These are phyloP conservation scores for Globisporangium echinulatum DNA, from an alignment of 352 stramenopile genomes.

Conservation along the genomic window DNA sequence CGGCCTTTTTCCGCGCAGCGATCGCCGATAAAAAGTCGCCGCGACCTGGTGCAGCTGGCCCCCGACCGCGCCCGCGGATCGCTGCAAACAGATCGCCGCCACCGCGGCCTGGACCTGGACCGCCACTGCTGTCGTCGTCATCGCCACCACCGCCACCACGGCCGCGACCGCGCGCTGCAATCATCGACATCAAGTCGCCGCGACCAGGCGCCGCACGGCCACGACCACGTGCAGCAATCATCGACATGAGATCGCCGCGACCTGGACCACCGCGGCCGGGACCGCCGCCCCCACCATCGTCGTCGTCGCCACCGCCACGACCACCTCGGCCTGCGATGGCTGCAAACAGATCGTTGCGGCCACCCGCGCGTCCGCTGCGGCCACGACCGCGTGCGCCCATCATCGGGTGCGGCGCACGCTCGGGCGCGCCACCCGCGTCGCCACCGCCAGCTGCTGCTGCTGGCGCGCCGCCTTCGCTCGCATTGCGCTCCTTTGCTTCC, in stretches of 20 bases:
- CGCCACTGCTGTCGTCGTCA: slow-evolving; percentile 25
- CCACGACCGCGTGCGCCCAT: slow-evolving; percentile 38
- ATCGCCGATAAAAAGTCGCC: slow-evolving; percentile 56
- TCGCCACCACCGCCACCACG: slow-evolving; percentile 18
- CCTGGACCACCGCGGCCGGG: slow-evolving; percentile 20
- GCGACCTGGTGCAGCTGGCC: slow-evolving; percentile 21
- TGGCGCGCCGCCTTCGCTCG: slow-evolving; percentile 29
- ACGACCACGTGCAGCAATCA: slow-evolving; percentile 22
- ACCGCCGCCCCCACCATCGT: slow-evolving; percentile 27
- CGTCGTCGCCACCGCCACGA: slow-evolving; percentile 32
- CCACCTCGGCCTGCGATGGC: slow-evolving; percentile 44
- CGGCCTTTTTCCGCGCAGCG: slow-evolving; percentile 51
- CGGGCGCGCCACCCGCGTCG: slow-evolving; percentile 14
- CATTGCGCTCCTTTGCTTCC: slow-evolving; percentile 84
- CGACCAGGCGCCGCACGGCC: slow-evolving; percentile 39
- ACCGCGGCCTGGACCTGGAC: slow-evolving; percentile 14
- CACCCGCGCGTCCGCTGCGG: slow-evolving; percentile 19
- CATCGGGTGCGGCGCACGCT: slow-evolving; percentile 30
- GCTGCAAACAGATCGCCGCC: slow-evolving; percentile 45
- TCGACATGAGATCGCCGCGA: slow-evolving; percentile 33
- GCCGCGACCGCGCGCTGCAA: slow-evolving; percentile 34
- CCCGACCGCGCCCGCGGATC: slow-evolving; percentile 41
- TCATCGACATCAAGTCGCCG: slow-evolving; percentile 61
- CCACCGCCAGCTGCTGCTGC: slow-evolving; percentile 21
- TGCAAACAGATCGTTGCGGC: slow-evolving; percentile 36